Evolutionary conservation across 495 filamentous ascomycete species (phyloP).

Genomic region (Penicillium silybi): DNA sequence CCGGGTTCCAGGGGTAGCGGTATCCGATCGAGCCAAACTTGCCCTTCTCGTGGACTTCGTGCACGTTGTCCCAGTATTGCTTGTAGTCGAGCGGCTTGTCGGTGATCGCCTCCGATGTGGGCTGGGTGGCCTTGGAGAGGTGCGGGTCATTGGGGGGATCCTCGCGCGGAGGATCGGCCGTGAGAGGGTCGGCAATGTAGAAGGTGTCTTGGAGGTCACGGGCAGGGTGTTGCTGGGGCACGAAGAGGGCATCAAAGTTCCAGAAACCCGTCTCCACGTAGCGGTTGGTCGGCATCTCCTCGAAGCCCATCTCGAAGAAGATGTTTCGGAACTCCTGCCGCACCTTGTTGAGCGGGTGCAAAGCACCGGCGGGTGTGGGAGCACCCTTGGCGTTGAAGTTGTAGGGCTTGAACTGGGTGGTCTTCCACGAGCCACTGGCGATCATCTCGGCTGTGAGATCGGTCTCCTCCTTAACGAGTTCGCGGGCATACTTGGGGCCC

Average conservation of each 20-base stretch:
- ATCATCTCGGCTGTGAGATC: conserved; percentile 95
- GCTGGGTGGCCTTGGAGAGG: conserved; percentile 29
- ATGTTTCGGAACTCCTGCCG: conserved; percentile 90
- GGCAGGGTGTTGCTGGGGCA: conserved; percentile 95
- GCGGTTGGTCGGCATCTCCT: conserved; percentile 51
- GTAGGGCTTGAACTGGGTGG: conserved; percentile 87
- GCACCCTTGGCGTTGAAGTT: conserved; percentile 93
- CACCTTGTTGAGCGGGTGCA: conserved; percentile 95
- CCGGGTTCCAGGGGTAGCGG: conserved; percentile 84
- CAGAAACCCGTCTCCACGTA: conserved; percentile 97
- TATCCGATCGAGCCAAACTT: conserved; percentile 94
- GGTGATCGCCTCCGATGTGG: conserved; percentile 25
- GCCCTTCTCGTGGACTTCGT: conserved; percentile 75
- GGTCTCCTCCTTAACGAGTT: conserved; percentile 90
- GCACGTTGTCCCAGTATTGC: conserved; percentile 80
- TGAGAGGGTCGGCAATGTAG: conserved; percentile 86
- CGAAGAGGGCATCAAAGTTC: conserved; percentile 97
- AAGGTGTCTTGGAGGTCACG: conserved; percentile 97
- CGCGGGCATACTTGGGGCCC: conserved; percentile 77
- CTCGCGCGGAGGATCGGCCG: conserved; percentile 70
- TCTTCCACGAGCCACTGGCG: conserved; percentile 61
- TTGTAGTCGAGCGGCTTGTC: conserved; percentile 65
- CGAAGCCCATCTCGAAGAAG: conserved; percentile 78
- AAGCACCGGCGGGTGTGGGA: conserved; percentile 70
- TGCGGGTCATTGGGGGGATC: conserved; percentile 53